Conservation (phyloP, 148 eudicot genomes). For the Fagopyrum tataricum region DNA sequence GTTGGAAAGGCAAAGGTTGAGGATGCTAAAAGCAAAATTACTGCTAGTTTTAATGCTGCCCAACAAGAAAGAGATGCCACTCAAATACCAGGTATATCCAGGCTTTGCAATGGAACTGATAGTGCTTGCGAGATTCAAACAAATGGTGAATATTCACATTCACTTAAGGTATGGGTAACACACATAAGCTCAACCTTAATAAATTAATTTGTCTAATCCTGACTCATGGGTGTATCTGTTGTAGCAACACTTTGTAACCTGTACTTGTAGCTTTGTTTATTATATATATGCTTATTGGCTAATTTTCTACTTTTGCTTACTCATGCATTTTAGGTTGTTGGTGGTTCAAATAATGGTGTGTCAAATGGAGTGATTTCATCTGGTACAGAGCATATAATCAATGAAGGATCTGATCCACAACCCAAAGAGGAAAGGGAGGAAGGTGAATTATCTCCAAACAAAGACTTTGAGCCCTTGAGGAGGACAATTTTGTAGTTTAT, state of each 20-base stretch:
- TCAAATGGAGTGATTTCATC: slow-evolving; percentile 35
- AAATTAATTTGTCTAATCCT: background rate
- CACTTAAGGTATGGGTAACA: background rate
- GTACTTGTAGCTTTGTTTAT: background rate
- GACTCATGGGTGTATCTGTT: background rate
- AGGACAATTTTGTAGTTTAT: slow-evolving; percentile 40
- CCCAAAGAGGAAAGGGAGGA: slow-evolving; percentile 75
- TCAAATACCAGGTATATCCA: slow-evolving; percentile 6
- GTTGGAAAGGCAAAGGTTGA: slow-evolving; percentile 16
- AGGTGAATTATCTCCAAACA: slow-evolving; percentile 73
- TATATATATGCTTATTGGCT: background rate
- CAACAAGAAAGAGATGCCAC: slow-evolving; percentile 7
- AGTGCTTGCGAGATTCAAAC: background rate
- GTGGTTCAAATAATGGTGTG: background rate
- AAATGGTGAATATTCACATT: slow-evolving; percentile 10
- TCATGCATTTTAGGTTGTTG: background rate
- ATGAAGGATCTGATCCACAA: slow-evolving; percentile 37
- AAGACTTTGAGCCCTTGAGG: slow-evolving; percentile 65
- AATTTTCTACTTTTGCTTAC: background rate
- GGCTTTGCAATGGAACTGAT: slow-evolving; percentile 13
- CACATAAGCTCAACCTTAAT: background rate
- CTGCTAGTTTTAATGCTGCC: background rate
- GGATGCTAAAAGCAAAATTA: slow-evolving; percentile 1
- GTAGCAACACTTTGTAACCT: background rate
- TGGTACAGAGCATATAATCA: slow-evolving; percentile 24